Conservation (phyloP, 2,329 filamentous ascomycete species). For the Calonectria ilicicola region DNA sequence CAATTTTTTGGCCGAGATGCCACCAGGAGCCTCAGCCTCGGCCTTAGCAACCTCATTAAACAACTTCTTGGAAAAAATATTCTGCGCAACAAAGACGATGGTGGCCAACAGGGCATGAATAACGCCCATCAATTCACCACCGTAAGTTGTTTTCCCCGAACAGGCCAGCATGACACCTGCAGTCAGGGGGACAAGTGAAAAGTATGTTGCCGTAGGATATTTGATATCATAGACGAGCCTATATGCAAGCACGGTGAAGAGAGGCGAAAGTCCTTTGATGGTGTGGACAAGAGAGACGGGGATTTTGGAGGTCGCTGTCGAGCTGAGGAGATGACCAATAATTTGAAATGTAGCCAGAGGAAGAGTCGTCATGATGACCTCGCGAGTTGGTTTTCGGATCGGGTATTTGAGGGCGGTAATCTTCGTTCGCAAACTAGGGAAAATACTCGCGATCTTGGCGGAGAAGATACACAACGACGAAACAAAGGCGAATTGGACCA, state of each 20-base stretch:
- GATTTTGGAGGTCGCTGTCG: slow-evolving; percentile 92
- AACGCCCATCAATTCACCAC: slow-evolving; percentile 90
- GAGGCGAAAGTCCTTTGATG: slow-evolving; percentile 95
- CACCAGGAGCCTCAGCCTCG: slow-evolving; percentile 75
- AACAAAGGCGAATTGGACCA: slow-evolving; percentile 94
- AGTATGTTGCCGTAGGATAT: slow-evolving; percentile 88
- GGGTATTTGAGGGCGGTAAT: slow-evolving; percentile 87
- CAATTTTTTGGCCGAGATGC: slow-evolving; percentile 78
- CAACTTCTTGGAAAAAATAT: slow-evolving; percentile 97
- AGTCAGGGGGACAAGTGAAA: slow-evolving; percentile 91
- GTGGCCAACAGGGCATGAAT: slow-evolving; percentile 90
- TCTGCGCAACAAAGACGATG: slow-evolving; percentile 95
- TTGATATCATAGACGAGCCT: slow-evolving; percentile 88
- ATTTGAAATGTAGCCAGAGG: slow-evolving; percentile 94
- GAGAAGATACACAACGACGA: slow-evolving; percentile 87
- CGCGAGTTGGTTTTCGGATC: slow-evolving; percentile 82
- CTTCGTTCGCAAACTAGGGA: slow-evolving; percentile 76
- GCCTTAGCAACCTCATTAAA: slow-evolving; percentile 94
- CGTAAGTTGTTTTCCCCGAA: slow-evolving; percentile 82
- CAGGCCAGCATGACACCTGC: slow-evolving; percentile 96
- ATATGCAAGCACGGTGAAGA: slow-evolving; percentile 96
- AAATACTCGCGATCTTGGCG: slow-evolving; percentile 79
- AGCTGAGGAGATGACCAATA: slow-evolving; percentile 91
- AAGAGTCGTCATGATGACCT: slow-evolving; percentile 88
- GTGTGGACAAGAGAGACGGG: slow-evolving; percentile 98